These are phyloP conservation scores for Collybia sordida DNA, from an alignment of 768 basidiomycete genomes.

Conservation along the genomic window DNA sequence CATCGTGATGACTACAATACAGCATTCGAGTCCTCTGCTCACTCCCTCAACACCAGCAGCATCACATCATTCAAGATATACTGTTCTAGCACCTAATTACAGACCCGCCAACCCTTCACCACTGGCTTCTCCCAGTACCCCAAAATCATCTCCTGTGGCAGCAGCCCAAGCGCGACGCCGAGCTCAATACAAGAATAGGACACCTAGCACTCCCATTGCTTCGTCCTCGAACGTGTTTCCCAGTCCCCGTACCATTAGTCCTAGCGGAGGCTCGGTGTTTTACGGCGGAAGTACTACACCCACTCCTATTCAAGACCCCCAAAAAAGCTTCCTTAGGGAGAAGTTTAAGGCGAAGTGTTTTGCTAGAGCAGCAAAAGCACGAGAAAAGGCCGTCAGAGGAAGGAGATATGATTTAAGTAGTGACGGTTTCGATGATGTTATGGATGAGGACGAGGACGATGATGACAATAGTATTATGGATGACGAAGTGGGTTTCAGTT, in stretches of 20 bases:
- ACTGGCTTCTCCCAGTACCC: constrained; percentile 40
- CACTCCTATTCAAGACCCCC: constrained; percentile 38
- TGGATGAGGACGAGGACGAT: constrained; percentile 49
- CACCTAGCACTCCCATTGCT: constrained; percentile 26
- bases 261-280: constrained; percentile 23
- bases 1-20: constrained; percentile 3
- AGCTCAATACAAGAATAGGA: constrained; percentile 48
- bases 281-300: constrained; percentile 7
- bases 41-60: constrained; percentile 13
- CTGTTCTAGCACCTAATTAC: constrained; percentile 10
- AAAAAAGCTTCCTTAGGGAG: constrained; percentile 56
- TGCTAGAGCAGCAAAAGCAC: constrained; percentile 57
- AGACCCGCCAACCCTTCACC: constrained; percentile 51
- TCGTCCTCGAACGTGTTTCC: constrained; percentile 15
- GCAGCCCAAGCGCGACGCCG: constrained; percentile 49
- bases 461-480: constrained; percentile 60
- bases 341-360: constrained; percentile 62
- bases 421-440: constrained; percentile 42
- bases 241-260: constrained; percentile 5
- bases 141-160: constrained; percentile 43
- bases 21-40: constrained; percentile 3
- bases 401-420: constrained; percentile 44
- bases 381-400: constrained; percentile 46
- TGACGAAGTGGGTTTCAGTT: constrained; percentile 49
- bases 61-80: not conserved